These are phyloP conservation scores for Trebouxia sp. DNA, from an alignment of 139 green algal genomes.

Conservation along the genomic window DNA sequence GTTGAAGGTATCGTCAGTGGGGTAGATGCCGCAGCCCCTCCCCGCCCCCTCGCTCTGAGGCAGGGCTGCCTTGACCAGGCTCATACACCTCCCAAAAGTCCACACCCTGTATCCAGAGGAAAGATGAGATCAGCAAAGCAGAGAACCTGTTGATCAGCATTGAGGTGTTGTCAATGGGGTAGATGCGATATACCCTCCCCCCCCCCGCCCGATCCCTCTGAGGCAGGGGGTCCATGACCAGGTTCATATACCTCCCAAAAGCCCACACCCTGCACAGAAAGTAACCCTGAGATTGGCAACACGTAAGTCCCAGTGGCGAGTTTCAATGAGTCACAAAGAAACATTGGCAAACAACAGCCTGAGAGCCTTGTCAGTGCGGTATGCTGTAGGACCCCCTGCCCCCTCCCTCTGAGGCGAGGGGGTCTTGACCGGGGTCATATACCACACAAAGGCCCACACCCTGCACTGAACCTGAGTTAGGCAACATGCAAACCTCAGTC, in stretches of 20 bases:
- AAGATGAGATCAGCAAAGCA: too few species aligned
- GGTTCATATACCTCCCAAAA: conserved; percentile 64
- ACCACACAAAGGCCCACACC: conserved; percentile 56
- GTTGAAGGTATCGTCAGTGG: conserved; percentile 25
- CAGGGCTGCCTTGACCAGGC: conserved; percentile 41
- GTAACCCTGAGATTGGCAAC: too few species aligned
- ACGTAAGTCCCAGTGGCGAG: too few species aligned
- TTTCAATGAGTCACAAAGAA: too few species aligned
- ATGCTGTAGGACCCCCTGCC: conserved; percentile 19
- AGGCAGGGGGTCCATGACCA: conserved; percentile 39
- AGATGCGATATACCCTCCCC: conserved; percentile 29
- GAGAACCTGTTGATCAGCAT: conserved; percentile 19
- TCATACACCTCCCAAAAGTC: conserved; percentile 64
- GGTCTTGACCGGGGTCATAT: conserved; percentile 51
- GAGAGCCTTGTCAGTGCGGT: conserved; percentile 27
- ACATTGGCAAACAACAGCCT: too few species aligned
- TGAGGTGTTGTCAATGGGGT: conserved; percentile 27
- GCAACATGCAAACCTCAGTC: too few species aligned
- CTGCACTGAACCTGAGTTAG: too few species aligned
- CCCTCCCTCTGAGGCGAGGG: conserved; percentile 6
- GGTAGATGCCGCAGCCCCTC: conserved; percentile 29
- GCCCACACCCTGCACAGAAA: conserved; percentile 21
- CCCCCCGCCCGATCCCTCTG: conserved; percentile 5
- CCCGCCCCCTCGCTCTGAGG: neutral
- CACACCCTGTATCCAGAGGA: conserved; percentile 26